Evolutionary conservation across 306 rosid genomes (phyloP).

Genomic region (Oemleria cerasiformis): DNA sequence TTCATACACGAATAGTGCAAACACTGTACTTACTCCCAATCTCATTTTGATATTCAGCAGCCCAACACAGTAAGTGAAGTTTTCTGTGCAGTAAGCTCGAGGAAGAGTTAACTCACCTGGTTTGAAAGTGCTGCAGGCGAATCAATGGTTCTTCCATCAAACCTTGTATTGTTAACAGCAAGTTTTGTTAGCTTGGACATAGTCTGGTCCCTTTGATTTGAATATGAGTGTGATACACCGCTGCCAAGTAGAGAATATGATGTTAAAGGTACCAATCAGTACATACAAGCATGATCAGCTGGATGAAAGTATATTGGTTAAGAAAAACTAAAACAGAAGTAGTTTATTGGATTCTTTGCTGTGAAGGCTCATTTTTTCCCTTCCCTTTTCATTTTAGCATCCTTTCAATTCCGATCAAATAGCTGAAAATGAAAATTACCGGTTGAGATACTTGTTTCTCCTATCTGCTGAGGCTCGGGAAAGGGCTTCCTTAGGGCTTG

Average conservation of each 20-base stretch:
- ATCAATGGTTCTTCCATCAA: constrained; percentile 64
- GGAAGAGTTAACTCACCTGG: constrained; percentile 53
- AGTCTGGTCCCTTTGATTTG: constrained; percentile 69
- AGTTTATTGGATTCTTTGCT: background rate
- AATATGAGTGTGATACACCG: constrained; percentile 63
- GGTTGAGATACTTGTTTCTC: constrained; percentile 73
- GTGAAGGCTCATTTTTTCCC: background rate
- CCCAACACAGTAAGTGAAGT: background rate
- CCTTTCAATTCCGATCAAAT: constrained; percentile 5
- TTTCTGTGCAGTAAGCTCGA: background rate
- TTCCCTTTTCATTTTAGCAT: background rate
- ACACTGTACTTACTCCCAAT: too few relatives aligned
- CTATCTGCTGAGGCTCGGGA: constrained; percentile 94
- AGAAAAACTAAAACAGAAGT: background rate
- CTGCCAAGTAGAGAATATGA: constrained; percentile 31
- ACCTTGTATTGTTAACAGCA: constrained; percentile 66
- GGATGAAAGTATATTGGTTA: background rate
- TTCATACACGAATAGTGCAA: too few relatives aligned
- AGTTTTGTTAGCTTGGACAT: constrained; percentile 74
- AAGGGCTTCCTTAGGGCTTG: constrained; percentile 98
- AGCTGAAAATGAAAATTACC: constrained; percentile 41
- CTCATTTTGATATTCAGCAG: background rate
- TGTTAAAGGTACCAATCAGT: constrained; percentile 14
- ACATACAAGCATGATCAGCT: constrained; percentile 2
- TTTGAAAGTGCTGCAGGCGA: constrained; percentile 72